These are phyloP conservation scores for Miscanthus lutarioriparius DNA, from an alignment of 176 grass and related monocot genomes.

Conservation along the genomic window DNA sequence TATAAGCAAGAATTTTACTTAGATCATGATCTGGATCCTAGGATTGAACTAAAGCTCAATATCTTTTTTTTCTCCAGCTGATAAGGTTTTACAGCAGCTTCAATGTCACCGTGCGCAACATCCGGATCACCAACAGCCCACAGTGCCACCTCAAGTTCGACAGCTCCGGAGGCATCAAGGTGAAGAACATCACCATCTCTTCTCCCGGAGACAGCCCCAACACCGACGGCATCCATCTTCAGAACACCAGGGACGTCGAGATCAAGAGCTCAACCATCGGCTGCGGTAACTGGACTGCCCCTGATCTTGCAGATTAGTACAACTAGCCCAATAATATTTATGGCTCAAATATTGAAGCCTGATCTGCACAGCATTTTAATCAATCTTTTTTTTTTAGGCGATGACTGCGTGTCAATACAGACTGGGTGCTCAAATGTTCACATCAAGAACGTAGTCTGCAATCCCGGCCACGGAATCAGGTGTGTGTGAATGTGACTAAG, in stretches of 20 bases:
- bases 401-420: conserved; percentile 81
- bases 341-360: not conserved
- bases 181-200: conserved; percentile 69
- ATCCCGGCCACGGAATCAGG: conserved; percentile 83
- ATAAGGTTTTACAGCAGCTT: conserved; percentile 71
- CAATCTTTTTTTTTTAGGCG: conserved; percentile 40
- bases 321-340: not conserved
- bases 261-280: conserved; percentile 63
- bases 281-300: conserved; percentile 45
- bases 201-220: conserved; percentile 55
- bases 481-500: not conserved
- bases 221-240: conserved; percentile 82
- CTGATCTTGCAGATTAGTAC: not conserved
- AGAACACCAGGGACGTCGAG: conserved; percentile 65
- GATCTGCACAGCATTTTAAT: not conserved
- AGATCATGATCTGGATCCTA: not conserved
- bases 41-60: not conserved
- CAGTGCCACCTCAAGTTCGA: conserved; percentile 85
- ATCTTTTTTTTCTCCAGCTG: conserved; percentile 4
- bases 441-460: conserved; percentile 66
- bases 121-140: conserved; percentile 61
- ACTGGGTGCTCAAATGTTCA: conserved; percentile 75
- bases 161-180: conserved; percentile 59
- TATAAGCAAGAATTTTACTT: not conserved
- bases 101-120: conserved; percentile 47